Percentiles rank a stretch among this genome's conserved stretches.
phyloP scores from a whole-genome alignment of 1,139 yeast genomes.

The Lodderomyces orthopsilosis region DNA sequence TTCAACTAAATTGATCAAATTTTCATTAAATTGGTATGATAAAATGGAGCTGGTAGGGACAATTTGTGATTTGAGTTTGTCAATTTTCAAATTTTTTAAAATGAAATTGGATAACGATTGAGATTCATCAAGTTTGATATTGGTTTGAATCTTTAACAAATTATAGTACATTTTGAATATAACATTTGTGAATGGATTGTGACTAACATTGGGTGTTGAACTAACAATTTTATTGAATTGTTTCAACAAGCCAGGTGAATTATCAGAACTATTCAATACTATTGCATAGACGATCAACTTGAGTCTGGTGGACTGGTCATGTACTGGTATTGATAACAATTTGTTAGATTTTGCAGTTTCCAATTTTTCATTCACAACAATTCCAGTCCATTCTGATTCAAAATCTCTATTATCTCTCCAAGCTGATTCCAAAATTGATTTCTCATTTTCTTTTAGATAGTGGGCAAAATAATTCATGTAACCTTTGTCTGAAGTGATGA shows the following conservation, averaged over 20 bases:
- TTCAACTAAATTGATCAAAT: constrained; percentile 24
- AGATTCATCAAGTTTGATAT: constrained; percentile 22
- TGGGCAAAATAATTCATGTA: constrained; percentile 27
- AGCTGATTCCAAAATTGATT: constrained; percentile 12
- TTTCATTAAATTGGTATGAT: constrained; percentile 23
- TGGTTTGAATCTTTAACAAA: constrained; percentile 24
- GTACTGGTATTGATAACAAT: constrained; percentile 14
- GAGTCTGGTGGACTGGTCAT: constrained; percentile 15
- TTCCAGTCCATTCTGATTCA: constrained; percentile 38
- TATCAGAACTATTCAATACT: constrained; percentile 17
- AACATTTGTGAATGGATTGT: constrained; percentile 16
- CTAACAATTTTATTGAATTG: constrained; percentile 21
- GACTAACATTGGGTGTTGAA: constrained; percentile 17
- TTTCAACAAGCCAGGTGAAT: constrained; percentile 18
- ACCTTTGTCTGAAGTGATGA: constrained; percentile 35
- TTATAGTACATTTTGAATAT: constrained; percentile 24
- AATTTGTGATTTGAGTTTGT: constrained; percentile 19
- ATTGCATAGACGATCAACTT: constrained; percentile 27
- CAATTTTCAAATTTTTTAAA: constrained; percentile 29
- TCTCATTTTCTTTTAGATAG: constrained; percentile 13
- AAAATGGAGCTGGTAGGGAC: constrained; percentile 14
- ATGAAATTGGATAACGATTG: constrained; percentile 30
- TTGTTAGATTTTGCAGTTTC: constrained; percentile 8
- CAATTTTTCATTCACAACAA: constrained; percentile 14
- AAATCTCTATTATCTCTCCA: constrained; percentile 50